Conservation (phyloP, 1,284 basidiomycete genomes). For the Moesziomyces globuligerus region DNA sequence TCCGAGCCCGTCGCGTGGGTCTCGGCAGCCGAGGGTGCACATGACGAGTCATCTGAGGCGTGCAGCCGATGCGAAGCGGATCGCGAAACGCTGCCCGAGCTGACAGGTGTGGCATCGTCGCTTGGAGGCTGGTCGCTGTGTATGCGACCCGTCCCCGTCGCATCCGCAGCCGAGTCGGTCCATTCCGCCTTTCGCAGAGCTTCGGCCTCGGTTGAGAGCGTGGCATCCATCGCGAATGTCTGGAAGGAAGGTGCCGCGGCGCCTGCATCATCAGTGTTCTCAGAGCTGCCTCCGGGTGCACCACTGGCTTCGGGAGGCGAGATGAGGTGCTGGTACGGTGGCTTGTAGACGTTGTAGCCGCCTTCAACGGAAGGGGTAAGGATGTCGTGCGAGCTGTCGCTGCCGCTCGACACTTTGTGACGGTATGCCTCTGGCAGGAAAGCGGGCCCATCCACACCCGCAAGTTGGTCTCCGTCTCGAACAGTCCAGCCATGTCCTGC, state of each 20-base stretch:
- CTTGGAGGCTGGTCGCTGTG: not conserved
- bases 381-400: conserved; percentile 38
- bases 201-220: conserved; percentile 30
- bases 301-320: conserved; percentile 9
- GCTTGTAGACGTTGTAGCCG: conserved; percentile 62
- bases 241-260: conserved; percentile 10
- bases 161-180: conserved; percentile 2
- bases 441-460: conserved; percentile 1
- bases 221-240: conserved; percentile 37
- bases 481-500: conserved; percentile 51
- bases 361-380: conserved; percentile 61
- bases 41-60: conserved; percentile 23
- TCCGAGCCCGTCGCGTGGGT: conserved; percentile 25
- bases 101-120: conserved; percentile 15
- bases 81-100: conserved; percentile 27
- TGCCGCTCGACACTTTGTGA: conserved; percentile 33
- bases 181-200: conserved; percentile 38
- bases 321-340: conserved; percentile 50
- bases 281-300: not conserved
- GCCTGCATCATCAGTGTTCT: not conserved
- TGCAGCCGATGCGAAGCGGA: conserved; percentile 32
- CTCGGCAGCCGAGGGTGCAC: conserved; percentile 17
- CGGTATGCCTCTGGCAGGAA: conserved; percentile 28
- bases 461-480: conserved; percentile 6
- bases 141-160: not conserved